These are phyloP conservation scores for Neoboletus magnificus DNA, from an alignment of 768 basidiomycete species.

Conservation along the genomic window DNA sequence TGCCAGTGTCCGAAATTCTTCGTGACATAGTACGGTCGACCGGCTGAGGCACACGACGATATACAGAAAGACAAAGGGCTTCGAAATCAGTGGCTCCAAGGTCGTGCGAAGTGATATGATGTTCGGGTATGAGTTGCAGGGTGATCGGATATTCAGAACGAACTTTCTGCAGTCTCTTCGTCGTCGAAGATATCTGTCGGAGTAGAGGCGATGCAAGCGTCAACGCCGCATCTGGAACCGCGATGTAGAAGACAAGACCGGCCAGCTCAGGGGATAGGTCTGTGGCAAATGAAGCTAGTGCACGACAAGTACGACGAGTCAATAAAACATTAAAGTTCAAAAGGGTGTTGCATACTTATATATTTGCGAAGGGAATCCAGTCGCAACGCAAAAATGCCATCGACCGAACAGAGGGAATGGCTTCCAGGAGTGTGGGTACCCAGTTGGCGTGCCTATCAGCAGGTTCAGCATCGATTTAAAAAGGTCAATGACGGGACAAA, in stretches of 20 bases:
- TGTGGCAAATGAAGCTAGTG: slow-evolving; percentile 48
- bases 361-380: slow-evolving; percentile 72
- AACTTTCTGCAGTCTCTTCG: slow-evolving; percentile 53
- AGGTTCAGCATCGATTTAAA: slow-evolving; percentile 10
- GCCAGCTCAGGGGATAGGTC: slow-evolving; percentile 37
- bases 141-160: slow-evolving; percentile 49
- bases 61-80: slow-evolving; percentile 60
- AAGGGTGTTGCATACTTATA: slow-evolving; percentile 41
- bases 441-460: slow-evolving; percentile 53
- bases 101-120: slow-evolving; percentile 42
- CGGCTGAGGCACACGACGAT: slow-evolving; percentile 63
- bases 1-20: slow-evolving; percentile 39
- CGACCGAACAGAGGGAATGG: slow-evolving; percentile 41
- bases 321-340: neutral
- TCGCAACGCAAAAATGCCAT: slow-evolving; percentile 61
- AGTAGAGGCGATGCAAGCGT: slow-evolving; percentile 62
- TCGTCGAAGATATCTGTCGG: slow-evolving; percentile 63
- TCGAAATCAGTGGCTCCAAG: slow-evolving; percentile 32
- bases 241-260: slow-evolving; percentile 64
- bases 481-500: slow-evolving; percentile 33
- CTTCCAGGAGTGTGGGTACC: slow-evolving; percentile 56
- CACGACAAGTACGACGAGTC: slow-evolving; percentile 4
- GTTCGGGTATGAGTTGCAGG: slow-evolving; percentile 74
- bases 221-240: slow-evolving; percentile 58
- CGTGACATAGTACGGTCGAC: slow-evolving; percentile 63